Evolutionary conservation across 306 rosid genomes (phyloP), one percentile per base, ranked within the genome.

Genomic region (Begonia masoniana): DNA sequence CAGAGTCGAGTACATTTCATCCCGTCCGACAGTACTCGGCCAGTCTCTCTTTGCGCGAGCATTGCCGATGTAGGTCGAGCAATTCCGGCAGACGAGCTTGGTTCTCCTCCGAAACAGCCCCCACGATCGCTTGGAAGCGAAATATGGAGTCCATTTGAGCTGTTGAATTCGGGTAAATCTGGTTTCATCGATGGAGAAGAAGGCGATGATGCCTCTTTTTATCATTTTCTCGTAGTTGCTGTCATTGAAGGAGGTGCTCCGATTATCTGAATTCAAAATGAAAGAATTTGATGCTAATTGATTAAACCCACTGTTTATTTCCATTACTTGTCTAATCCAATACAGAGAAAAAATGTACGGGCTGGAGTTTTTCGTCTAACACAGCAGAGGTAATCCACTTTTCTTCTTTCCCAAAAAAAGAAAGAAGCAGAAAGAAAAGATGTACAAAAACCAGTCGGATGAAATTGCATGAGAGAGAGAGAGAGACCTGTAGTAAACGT

Each of bases 131-230:
- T 69, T 58, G 16, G 65, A 59, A n/a, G 36, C 46, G 49, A 69
- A 63, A 43, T 57, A 52, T 3, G 69, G 69, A 5, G 53, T 63
- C 60, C 69, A 69, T 24, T 54, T 50, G 47, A 58, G 57, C 14
- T 63, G 52, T n/a, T 69, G 48, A 15, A 53, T 42, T 49, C 49
- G 68, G 4, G 21, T 55, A 13, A 69, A 69, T 49, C 74, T 59
- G 65, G 60, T 69, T 43, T 69, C 74, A 12, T 69, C 74, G 52
- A 69, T 45, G 49, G 61, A 57, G 65, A 69, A 63, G 65, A 69
- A 69, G 14, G 74, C 52, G 23, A 69, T 52, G 4, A 47, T 10
- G 19, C 74, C 69, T 63, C 43, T 42, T 60, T 69, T 69, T 9
- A 69, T 69, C 41, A 58, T 41, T 19, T 53, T 63, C 6, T 57